Base-by-base conservation (phyloP, 2,329 filamentous ascomycete species). In the Neoscytalidium dimidiatum region DNA sequence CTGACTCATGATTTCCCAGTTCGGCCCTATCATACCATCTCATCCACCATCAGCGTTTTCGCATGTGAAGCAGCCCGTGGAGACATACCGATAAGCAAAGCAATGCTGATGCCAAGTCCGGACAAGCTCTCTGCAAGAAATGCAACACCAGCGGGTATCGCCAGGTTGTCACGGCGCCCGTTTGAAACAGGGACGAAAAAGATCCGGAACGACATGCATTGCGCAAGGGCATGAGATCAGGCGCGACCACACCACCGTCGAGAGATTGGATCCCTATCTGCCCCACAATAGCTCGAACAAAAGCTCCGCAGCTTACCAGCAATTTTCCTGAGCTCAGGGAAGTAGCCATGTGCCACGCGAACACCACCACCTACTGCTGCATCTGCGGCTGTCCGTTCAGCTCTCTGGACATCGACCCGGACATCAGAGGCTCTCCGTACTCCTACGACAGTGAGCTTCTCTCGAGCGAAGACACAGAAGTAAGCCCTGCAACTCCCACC, bases 331-430 rank as follows among this genome's bases (percentile, higher is more conserved):
- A 21, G 17, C 17, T 6, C 26, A 14, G 21, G 19, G 41, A 44
- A 19, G 28, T 46, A 29, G 9, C 56, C 56, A 60, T 60, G 56
- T 60, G 56, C 29, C 56, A 41, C 56, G 38, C 56, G 11, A 46
- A 29, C 26, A 60, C 56, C n/a, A 60, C 56, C n/a, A 60, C 56
- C 14, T 62, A 62, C 44, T 62, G 58, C 58, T 49, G 58, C 58
- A 41, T 62, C 44, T 62, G 58, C 46, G 58, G 58, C 49, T 49
- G 44, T 8, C 58, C 58, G n/a, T 51, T 62, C 14, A 41, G 44
- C 41, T n/a, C 38, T 8, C 28, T 46, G 56, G 56, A 48, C 26
- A 35, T 49, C 9, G 43, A 62, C 28, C 44, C 31, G n/a, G 46
- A 49, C n/a, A 17, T 43, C 6, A 33, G 44, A 31, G 44, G 31